Evolutionary conservation across 441 rosid genomes (phyloP).

Genomic region (Manihot esculenta): DNA sequence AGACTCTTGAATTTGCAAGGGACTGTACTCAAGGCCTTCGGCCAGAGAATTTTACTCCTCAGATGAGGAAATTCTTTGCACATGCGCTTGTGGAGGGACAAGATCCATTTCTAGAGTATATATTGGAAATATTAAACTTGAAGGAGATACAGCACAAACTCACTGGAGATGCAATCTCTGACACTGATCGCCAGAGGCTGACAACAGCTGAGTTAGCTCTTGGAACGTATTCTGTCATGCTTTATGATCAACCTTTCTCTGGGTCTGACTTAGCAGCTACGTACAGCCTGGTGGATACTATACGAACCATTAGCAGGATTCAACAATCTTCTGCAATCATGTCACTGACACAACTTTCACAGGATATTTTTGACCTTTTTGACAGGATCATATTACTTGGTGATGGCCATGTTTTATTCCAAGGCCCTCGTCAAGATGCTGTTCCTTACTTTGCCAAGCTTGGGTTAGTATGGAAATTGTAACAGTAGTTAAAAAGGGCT

Average conservation of each 20-base stretch:
- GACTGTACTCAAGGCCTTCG: slow-evolving; percentile 35
- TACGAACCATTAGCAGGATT: slow-evolving; percentile 34
- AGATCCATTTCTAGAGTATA: slow-evolving; percentile 33
- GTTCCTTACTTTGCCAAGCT: slow-evolving; percentile 30
- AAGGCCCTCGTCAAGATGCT: slow-evolving; percentile 36
- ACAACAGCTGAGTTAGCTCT: slow-evolving; percentile 36
- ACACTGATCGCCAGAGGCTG: slow-evolving; percentile 32
- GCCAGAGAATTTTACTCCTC: slow-evolving; percentile 36
- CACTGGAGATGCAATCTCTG: slow-evolving; percentile 30
- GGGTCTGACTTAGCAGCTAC: slow-evolving; percentile 31
- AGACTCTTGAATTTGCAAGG: slow-evolving; percentile 39
- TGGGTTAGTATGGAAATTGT: slow-evolving; percentile 21
- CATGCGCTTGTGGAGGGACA: slow-evolving; percentile 39
- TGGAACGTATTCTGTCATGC: slow-evolving; percentile 33
- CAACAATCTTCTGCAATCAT: slow-evolving; percentile 35
- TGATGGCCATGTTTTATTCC: slow-evolving; percentile 29
- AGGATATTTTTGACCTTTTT: slow-evolving; percentile 34
- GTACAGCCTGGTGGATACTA: slow-evolving; percentile 29
- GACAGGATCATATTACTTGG: slow-evolving; percentile 33
- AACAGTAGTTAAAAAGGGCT: background rate
- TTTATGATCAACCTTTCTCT: slow-evolving; percentile 33
- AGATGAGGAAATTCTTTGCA: slow-evolving; percentile 38
- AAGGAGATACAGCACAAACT: slow-evolving; percentile 31
- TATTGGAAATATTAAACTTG: slow-evolving; percentile 28
- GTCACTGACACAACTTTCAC: slow-evolving; percentile 32